Evolutionary conservation across 2,329 filamentous ascomycete species (phyloP).

Genomic region (Paraphaeosphaeria sporulosa): DNA sequence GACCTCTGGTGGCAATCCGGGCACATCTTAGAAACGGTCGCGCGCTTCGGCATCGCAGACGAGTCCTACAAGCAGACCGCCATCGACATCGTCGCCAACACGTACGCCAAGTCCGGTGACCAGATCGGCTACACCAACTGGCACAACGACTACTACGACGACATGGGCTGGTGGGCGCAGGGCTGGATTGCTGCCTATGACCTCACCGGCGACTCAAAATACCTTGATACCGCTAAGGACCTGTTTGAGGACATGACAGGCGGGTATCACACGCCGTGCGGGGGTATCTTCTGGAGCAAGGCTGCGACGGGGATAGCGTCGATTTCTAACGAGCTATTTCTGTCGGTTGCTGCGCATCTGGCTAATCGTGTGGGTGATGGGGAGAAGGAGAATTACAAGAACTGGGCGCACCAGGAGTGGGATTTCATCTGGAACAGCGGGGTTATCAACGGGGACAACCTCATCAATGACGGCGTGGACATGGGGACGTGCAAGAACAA

Average conservation of each 20-base stretch:
- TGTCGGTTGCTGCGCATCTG: conserved; percentile 62
- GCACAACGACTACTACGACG: conserved; percentile 65
- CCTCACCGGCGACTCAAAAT: conserved; percentile 60
- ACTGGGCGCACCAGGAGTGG: conserved; percentile 62
- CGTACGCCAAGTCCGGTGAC: conserved; percentile 41
- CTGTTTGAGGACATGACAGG: conserved; percentile 66
- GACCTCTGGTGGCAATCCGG: conserved; percentile 49
- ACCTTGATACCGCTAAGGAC: conserved; percentile 60
- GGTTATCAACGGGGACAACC: conserved; percentile 60
- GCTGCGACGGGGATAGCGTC: conserved; percentile 61
- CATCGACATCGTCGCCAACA: conserved; percentile 41
- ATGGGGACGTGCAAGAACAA: conserved; percentile 60
- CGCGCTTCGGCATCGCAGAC: conserved; percentile 41
- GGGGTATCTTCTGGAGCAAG: conserved; percentile 65
- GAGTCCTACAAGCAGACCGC: conserved; percentile 37
- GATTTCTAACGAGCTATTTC: conserved; percentile 66
- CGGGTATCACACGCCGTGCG: conserved; percentile 58
- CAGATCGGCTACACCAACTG: conserved; percentile 46
- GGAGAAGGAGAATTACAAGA: conserved; percentile 53
- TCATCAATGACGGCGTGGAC: conserved; percentile 64
- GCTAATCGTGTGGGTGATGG: conserved; percentile 56
- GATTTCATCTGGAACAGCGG: conserved; percentile 60
- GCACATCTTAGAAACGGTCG: conserved; percentile 46
- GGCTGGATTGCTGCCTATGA: conserved; percentile 66
- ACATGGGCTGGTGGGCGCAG: conserved; percentile 71